Evolutionary conservation across 1,284 basidiomycete genomes (phyloP).

Genomic region (Leucoagaricus sp.): DNA sequence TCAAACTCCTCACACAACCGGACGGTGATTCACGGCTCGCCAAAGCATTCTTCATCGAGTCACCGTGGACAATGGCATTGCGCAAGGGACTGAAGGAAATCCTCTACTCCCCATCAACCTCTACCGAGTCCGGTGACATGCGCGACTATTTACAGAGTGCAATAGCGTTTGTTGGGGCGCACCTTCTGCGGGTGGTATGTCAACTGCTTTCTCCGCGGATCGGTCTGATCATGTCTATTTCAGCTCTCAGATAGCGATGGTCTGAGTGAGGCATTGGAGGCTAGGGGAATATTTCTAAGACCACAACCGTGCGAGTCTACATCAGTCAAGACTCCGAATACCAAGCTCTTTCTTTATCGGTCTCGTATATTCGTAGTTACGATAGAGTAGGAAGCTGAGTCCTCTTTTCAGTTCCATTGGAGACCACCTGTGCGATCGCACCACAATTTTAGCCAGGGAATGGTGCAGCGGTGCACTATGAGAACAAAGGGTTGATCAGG

Average conservation of each 20-base stretch:
- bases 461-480: background rate
- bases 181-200: conserved; percentile 7
- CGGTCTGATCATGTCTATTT: background rate
- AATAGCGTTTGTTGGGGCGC: background rate
- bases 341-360: background rate
- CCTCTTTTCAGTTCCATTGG: background rate
- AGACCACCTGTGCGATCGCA: background rate
- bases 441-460: too few relatives aligned
- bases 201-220: background rate
- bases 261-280: background rate
- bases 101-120: background rate
- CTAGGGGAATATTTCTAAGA: background rate
- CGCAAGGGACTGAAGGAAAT: conserved; percentile 27
- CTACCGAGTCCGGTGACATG: background rate
- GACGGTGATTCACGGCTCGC: background rate
- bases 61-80: conserved; percentile 53
- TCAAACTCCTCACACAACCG: conserved; percentile 28
- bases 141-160: background rate
- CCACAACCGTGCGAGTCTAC: background rate
- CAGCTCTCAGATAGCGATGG: conserved; percentile 7
- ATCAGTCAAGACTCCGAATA: background rate
- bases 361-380: conserved; percentile 3
- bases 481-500: background rate
- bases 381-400: background rate
- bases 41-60: conserved; percentile 23